Evolutionary conservation across 257 asterid species (phyloP).

Genomic region (Gentiana straminea): DNA sequence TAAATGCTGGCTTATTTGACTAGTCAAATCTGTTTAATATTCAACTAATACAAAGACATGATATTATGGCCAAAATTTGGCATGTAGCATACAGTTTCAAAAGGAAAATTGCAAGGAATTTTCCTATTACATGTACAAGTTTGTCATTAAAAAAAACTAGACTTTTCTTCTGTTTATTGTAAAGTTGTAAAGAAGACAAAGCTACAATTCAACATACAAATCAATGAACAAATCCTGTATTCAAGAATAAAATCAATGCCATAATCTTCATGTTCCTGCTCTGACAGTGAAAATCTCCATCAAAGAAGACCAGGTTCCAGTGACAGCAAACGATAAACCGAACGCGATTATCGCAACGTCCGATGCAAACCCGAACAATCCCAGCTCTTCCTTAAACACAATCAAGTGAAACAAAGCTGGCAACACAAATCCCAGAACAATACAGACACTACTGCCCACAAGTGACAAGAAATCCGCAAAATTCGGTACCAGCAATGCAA

Average conservation of each 20-base stretch:
- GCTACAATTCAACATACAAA: neutral
- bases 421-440: conserved; percentile 62
- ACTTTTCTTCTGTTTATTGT: too few species aligned
- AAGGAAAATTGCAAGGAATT: too few species aligned
- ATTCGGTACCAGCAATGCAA: conserved; percentile 62
- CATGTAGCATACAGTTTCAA: too few species aligned
- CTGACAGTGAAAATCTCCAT: conserved; percentile 16
- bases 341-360: conserved; percentile 20
- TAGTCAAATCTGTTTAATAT: too few species aligned
- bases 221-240: neutral
- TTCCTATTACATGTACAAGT: too few species aligned
- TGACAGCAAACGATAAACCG: conserved; percentile 19
- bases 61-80: too few species aligned
- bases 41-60: too few species aligned
- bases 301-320: conserved; percentile 26
- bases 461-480: conserved; percentile 83
- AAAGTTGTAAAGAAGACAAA: too few species aligned
- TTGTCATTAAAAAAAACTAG: too few species aligned
- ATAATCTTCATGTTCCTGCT: conserved; percentile 4
- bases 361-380: conserved; percentile 20
- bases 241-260: neutral
- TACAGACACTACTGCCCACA: conserved; percentile 88
- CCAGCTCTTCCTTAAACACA: conserved; percentile 41
- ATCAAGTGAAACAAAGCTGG: conserved; percentile 71
- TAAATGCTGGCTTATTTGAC: too few species aligned